Percentiles rank a stretch among this genome's conserved stretches.
phyloP scores from a whole-genome alignment of 2,329 filamentous ascomycete species.

The Aspergillus fumigatus region DNA sequence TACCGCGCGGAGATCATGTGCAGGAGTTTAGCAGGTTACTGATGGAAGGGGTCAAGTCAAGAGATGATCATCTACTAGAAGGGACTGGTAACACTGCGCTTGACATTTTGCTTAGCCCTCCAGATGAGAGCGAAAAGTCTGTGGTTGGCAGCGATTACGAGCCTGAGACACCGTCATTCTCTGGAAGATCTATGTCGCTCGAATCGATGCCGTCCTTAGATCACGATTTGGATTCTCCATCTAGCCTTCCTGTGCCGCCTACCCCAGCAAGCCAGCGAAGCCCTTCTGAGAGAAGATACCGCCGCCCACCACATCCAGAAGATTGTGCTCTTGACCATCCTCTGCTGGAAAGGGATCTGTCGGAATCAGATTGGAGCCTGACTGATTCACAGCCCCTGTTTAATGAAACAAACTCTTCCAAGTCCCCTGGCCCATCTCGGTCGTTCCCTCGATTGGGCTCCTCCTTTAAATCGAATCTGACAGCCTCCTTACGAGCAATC shows the following conservation, averaged over 20 bases:
- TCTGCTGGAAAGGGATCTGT: conserved; percentile 41
- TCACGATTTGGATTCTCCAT: conserved; percentile 46
- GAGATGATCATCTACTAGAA: conserved; percentile 42
- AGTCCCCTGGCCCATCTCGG: conserved; percentile 25
- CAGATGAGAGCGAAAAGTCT: conserved; percentile 42
- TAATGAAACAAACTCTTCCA: conserved; percentile 10
- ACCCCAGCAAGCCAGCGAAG: conserved; percentile 37
- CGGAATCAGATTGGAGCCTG: conserved; percentile 16
- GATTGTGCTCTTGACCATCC: conserved; percentile 57
- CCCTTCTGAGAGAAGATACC: conserved; percentile 38
- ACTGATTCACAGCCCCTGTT: conserved; percentile 7
- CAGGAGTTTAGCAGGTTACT: conserved; percentile 54
- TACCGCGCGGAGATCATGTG: conserved; percentile 39
- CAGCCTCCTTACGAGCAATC: conserved; percentile 57
- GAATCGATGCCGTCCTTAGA: conserved; percentile 56
- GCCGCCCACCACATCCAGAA: conserved; percentile 49
- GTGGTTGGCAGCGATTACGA: conserved; percentile 39
- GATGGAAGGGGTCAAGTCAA: conserved; percentile 48
- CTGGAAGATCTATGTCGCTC: conserved; percentile 50
- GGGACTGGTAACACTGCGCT: conserved; percentile 45
- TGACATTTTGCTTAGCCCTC: conserved; percentile 53
- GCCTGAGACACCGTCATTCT: conserved; percentile 39
- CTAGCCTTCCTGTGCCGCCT: conserved; percentile 41
- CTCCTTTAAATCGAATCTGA: conserved; percentile 60
- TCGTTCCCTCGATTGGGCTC: conserved; percentile 40